These are phyloP conservation scores for Phaeodactylum tricornutum DNA, from an alignment of 108 stramenopile genomes.

Conservation along the genomic window DNA sequence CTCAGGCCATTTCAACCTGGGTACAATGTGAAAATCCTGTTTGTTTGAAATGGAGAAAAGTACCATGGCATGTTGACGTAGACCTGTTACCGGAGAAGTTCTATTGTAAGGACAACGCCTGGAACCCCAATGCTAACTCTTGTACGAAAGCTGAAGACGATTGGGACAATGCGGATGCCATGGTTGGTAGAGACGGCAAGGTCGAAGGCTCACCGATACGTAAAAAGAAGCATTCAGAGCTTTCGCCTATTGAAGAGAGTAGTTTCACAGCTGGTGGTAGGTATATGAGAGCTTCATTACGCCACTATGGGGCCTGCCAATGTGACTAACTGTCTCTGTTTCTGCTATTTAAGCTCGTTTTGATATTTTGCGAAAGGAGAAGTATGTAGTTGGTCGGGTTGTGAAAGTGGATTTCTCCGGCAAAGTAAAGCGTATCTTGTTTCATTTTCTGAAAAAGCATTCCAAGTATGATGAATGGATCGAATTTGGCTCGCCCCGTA, in stretches of 20 bases:
- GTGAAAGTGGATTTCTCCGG: conserved; percentile 47
- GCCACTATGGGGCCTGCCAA: too few species aligned
- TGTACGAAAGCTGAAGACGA: conserved; percentile 76
- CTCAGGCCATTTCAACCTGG: conserved; percentile 84
- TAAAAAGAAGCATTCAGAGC: neutral
- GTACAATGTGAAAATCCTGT: conserved; percentile 85
- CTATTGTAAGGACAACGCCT: conserved; percentile 77
- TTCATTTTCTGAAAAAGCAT: conserved; percentile 48
- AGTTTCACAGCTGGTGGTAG: conserved; percentile 5
- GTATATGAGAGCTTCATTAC: too few species aligned
- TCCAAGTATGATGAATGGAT: conserved; percentile 62
- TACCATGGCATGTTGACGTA: conserved; percentile 83
- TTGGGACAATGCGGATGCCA: conserved; percentile 55
- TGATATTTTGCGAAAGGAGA: conserved; percentile 54
- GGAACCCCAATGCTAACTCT: conserved; percentile 49
- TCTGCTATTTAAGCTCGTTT: conserved; percentile 52
- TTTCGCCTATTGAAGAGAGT: conserved; percentile 5
- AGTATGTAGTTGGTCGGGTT: conserved; percentile 45
- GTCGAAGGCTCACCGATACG: conserved; percentile 7
- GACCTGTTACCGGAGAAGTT: conserved; percentile 75
- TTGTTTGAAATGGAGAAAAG: conserved; percentile 83
- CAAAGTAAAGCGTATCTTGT: conserved; percentile 42
- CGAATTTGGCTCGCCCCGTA: conserved; percentile 48
- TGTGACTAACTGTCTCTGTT: too few species aligned
- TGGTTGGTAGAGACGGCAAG: conserved; percentile 8